Base-by-base conservation (phyloP, 768 basidiomycete species). In the Boletus fagicola region DNA sequence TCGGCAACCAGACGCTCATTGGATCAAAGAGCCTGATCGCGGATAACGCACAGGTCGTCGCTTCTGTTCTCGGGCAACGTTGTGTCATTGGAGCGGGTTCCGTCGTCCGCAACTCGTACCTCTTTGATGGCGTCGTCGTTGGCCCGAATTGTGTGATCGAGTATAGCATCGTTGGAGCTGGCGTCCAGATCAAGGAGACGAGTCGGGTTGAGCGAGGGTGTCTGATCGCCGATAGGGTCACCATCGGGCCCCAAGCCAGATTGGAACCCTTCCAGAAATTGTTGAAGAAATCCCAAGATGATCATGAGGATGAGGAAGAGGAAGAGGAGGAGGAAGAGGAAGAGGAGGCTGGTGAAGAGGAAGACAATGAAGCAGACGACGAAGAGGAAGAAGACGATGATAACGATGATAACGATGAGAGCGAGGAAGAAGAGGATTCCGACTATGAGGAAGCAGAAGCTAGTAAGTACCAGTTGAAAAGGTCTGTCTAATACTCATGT, bases 1-100 rank as follows among this genome's bases (percentile, higher is more conserved):
- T 95, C 46, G 89, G 91, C 24, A 81, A 84, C 63, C 86, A 91
- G 71, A 85, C 87, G 24, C 83, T 98, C 55, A 87, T 99, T 57
- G 97, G 94, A n/a, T 81, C 91, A 10, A 80, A 80, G 15, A 84
- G 87, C 22, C 80, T 78, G 38, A 78, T 97, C 35, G 75, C 76
- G 45, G 88, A 90, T 51, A 80, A 86, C 62, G 86, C 84, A 3
- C 77, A 82, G 54, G 77, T 98, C 54, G 71, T 72, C 8, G 77
- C 84, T 3, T 94, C 92, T 6, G 90, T 94, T 42, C 82, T 98
- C 55, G 94, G 94, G 11, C 78, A 79, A 40, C 78, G 84, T 56
- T 92, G 90, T 65, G 75, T 74, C 50, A 84, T 99, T 59, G 92
- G 92, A 12, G 74, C 84, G 5, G 81, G 84, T 10, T 83, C 85